phyloP scores from a whole-genome alignment of 306 rosid genomes.

The Castanea sativa region DNA sequence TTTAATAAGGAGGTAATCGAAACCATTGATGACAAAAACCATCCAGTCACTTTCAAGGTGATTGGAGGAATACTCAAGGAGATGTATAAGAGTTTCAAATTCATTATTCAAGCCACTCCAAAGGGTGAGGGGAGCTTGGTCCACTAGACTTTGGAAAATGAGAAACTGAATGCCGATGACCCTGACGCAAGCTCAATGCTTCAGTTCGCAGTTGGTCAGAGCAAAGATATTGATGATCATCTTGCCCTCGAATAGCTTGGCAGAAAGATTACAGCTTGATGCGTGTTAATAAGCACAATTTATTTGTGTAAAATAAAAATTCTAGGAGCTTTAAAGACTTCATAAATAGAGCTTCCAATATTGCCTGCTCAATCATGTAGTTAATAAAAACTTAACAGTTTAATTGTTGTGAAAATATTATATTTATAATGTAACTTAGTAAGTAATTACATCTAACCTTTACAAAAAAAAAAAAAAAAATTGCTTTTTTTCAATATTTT shows the following conservation, averaged over 20 bases:
- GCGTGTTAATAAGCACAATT: too few species aligned
- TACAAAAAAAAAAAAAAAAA: too few species aligned
- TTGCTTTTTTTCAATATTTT: too few species aligned
- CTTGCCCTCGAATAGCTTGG: not conserved
- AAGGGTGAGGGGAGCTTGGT: constrained; percentile 24
- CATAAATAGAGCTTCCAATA: too few species aligned
- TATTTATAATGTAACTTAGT: too few species aligned
- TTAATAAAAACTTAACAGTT: too few species aligned
- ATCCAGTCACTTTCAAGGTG: constrained; percentile 24
- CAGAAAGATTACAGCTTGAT: not conserved
- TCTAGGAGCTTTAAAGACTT: too few species aligned
- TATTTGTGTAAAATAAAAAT: too few species aligned
- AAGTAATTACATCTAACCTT: too few species aligned
- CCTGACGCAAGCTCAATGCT: constrained; percentile 24
- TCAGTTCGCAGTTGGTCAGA: not conserved
- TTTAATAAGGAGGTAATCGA: constrained; percentile 25
- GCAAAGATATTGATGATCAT: constrained; percentile 24
- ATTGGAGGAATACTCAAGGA: constrained; percentile 25
- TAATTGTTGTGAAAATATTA: too few species aligned
- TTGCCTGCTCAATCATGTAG: too few species aligned
- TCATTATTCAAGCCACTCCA: constrained; percentile 1
- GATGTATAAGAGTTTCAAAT: constrained; percentile 12
- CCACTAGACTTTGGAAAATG: constrained; percentile 31
- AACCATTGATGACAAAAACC: constrained; percentile 31
- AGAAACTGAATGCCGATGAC: constrained; percentile 23